Evolutionary conservation across 1,284 basidiomycete species (phyloP).

Genomic region (Cryptococcus sp.): DNA sequence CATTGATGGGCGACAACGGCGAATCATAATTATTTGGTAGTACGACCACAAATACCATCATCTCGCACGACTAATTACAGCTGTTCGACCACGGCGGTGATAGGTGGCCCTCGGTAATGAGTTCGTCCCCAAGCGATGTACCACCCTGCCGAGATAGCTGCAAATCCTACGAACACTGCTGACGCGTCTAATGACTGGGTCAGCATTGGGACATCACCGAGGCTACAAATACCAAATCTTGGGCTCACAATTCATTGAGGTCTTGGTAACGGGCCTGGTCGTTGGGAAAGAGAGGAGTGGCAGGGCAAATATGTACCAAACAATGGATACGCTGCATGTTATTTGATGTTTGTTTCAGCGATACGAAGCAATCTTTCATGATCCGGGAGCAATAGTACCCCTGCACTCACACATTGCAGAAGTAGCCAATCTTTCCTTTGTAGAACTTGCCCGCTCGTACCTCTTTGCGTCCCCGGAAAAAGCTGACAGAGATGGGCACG

Average conservation of each 20-base stretch:
- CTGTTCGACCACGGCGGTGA: background rate
- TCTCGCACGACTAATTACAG: background rate
- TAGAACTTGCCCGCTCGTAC: slow-evolving; percentile 38
- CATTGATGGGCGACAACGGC: background rate
- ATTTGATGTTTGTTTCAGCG: background rate
- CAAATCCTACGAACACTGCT: slow-evolving; percentile 65
- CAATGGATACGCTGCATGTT: slow-evolving; percentile 10
- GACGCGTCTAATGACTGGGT: slow-evolving; percentile 53
- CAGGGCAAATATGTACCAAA: slow-evolving; percentile 30
- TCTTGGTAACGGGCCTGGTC: slow-evolving; percentile 22
- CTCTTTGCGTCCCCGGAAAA: slow-evolving; percentile 42
- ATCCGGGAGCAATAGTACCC: background rate
- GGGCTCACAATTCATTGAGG: slow-evolving; percentile 28
- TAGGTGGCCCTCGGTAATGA: slow-evolving; percentile 44
- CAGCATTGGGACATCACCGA: no score
- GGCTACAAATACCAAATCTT: no score
- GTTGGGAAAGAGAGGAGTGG: slow-evolving; percentile 34
- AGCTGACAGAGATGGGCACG: slow-evolving; percentile 49
- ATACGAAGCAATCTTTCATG: no score
- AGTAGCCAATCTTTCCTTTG: slow-evolving; percentile 47
- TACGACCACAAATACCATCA: background rate
- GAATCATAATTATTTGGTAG: background rate
- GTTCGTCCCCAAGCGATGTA: slow-evolving; percentile 56
- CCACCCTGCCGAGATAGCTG: slow-evolving; percentile 60
- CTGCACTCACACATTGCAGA: slow-evolving; percentile 33